Evolutionary conservation across 176 grass and related monocot genomes (phyloP).

Genomic region (Oryza glumipatula): DNA sequence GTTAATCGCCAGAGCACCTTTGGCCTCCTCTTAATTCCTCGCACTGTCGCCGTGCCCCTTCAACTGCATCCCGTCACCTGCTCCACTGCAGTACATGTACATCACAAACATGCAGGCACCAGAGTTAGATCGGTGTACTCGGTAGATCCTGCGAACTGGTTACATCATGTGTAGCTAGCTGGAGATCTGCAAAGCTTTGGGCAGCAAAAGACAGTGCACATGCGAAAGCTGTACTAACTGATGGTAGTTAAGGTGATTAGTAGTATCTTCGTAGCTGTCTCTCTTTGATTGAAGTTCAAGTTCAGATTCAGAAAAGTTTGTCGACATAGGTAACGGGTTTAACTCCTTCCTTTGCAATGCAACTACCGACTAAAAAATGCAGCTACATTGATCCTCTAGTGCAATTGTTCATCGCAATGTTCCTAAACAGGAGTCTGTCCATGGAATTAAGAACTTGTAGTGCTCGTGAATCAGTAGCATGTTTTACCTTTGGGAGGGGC

Average conservation of each 20-base stretch:
- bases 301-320: neutral
- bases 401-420: neutral
- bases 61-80: conserved; percentile 77
- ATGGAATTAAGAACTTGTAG: too few relatives aligned
- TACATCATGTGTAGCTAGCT: neutral
- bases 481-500: conserved; percentile 74
- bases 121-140: neutral
- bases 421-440: neutral
- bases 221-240: neutral
- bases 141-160: conserved; percentile 4
- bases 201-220: conserved; percentile 7
- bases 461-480: neutral
- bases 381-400: neutral
- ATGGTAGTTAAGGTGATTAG: neutral
- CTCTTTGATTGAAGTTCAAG: neutral
- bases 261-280: neutral
- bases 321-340: neutral
- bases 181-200: conserved; percentile 24
- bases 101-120: conserved; percentile 13
- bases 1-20: conserved; percentile 48
- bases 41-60: conserved; percentile 45
- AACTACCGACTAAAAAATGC: neutral
- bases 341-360: neutral
- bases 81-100: conserved; percentile 65
- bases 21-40: conserved; percentile 43